A percentile compares a stretch with the other conserved stretches of the same genome.
These are phyloP conservation scores for Pilatotrama ljubarskyi DNA, from an alignment of 768 basidiomycete species.

Conservation along the genomic window DNA sequence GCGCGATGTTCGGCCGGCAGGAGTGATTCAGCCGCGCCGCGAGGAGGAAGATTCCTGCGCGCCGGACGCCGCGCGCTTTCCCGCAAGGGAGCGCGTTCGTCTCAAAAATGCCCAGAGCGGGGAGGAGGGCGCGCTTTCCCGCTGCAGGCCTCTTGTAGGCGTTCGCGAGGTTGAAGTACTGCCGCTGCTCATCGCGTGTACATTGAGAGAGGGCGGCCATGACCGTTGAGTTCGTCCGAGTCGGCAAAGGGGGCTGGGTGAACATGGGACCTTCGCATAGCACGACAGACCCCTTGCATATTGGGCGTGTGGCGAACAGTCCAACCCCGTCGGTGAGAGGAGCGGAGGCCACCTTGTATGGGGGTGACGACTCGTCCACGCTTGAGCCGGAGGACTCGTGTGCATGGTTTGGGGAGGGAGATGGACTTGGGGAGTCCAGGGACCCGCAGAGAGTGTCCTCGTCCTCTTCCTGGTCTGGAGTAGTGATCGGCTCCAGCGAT, in stretches of 20 bases:
- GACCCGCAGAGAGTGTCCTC: slow-evolving; percentile 7
- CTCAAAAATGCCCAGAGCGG: slow-evolving; percentile 31
- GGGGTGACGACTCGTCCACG: slow-evolving; percentile 14
- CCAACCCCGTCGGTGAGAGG: slow-evolving; percentile 28
- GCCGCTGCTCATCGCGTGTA: slow-evolving; percentile 30
- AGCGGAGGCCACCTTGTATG: slow-evolving; percentile 15
- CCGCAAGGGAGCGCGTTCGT: slow-evolving; percentile 32
- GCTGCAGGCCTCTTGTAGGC: slow-evolving; percentile 14
- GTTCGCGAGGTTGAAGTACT: slow-evolving; percentile 30
- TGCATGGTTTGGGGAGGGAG: slow-evolving; percentile 2
- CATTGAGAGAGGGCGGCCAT: slow-evolving; percentile 23
- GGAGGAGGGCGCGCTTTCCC: slow-evolving; percentile 21
- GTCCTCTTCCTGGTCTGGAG: slow-evolving; percentile 13
- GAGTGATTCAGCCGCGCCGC: slow-evolving; percentile 33
- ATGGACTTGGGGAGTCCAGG: background rate
- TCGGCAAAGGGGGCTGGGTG: slow-evolving; percentile 16
- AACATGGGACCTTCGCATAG: slow-evolving; percentile 32
- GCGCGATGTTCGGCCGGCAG: slow-evolving; percentile 33
- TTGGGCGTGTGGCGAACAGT: slow-evolving; percentile 28
- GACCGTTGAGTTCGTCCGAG: slow-evolving; percentile 27
- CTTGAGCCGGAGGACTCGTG: slow-evolving; percentile 7
- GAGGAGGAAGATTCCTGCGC: slow-evolving; percentile 31
- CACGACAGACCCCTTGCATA: slow-evolving; percentile 29
- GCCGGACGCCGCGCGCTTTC: background rate
- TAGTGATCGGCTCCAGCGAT: slow-evolving; percentile 12